Base-by-base conservation (phyloP, 495 filamentous ascomycete genomes). In the Lepidopterella palustris region DNA sequence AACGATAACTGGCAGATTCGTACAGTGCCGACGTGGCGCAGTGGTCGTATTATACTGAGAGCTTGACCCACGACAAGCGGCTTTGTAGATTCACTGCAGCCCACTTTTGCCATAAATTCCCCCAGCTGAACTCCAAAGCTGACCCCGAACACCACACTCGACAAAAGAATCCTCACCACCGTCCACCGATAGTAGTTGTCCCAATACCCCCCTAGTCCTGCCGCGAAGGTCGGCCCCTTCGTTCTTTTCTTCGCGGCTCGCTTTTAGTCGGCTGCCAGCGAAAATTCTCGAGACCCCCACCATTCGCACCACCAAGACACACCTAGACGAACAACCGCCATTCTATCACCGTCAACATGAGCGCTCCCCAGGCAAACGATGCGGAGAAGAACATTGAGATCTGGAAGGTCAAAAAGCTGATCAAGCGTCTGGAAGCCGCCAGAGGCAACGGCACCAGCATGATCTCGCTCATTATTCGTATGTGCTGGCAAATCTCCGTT, bases 381-480 rank as follows among this genome's bases (percentile, higher is more conserved):
- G 92, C 90, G 45, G 93, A 98, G 80, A 97, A 97, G 83, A 98
- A 97, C 73, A 90, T 95, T 68, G 86, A 90, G 81, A 89, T 88
- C 76, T 87, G 84, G 84, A 87, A 89, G 79, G 86, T 98, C 61
- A 98, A 98, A 82, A 97, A 98, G 26, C 82, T 96, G 59, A 96
- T 96, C 64, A 96, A 96, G 67, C 92, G 89, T 89, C 65, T 67
- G 32, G 65, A 67, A 74, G 86, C 88, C 55, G 91, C 91, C 48
- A 78, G 91, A 66, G 92, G 92, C 73, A 97, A 97, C 80, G 92
- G 92, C 77, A 97, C 92, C 59, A 89, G 85, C 74, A 97, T 97
- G 93, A 98, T 98, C 72, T 97, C 92, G 31, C 83, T 98, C 66
- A 97, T 98, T 66, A 98, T 98, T 68, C 93, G 89, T 92, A 76